Percentiles rank a stretch among this genome's conserved stretches.
These are phyloP conservation scores for Aspergillus homomorphus DNA, from an alignment of 495 filamentous ascomycete species.

Conservation along the genomic window DNA sequence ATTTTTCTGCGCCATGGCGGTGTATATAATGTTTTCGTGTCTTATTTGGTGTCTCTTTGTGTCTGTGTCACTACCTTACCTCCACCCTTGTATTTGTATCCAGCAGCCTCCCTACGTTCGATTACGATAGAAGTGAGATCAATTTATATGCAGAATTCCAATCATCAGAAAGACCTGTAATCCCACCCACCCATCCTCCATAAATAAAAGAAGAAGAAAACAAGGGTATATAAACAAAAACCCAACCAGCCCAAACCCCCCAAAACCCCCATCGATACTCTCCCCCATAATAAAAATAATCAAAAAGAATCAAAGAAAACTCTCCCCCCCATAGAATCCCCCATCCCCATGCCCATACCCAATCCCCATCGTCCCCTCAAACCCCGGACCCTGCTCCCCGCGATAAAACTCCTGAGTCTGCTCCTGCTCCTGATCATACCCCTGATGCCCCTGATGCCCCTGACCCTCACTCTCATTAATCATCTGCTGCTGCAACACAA, in stretches of 20 bases:
- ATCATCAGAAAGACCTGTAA: slow-evolving; percentile 2
- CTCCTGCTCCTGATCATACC: slow-evolving; percentile 16
- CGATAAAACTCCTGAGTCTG: slow-evolving; percentile 24
- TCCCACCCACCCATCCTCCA: slow-evolving; percentile 7
- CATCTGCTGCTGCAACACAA: slow-evolving; percentile 96
- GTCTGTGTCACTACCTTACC: slow-evolving; percentile 27
- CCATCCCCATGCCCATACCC: background rate
- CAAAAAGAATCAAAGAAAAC: no score
- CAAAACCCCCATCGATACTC: background rate
- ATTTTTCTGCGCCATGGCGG: slow-evolving; percentile 23
- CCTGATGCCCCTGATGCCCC: slow-evolving; percentile 25
- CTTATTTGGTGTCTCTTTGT: slow-evolving; percentile 21
- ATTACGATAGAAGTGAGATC: slow-evolving; percentile 4
- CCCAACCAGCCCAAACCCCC: no score
- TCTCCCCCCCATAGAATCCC: no score
- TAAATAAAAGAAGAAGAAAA: slow-evolving; percentile 15
- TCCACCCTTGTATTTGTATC: slow-evolving; percentile 17
- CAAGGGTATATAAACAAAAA: slow-evolving; percentile 10
- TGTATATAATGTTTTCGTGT: slow-evolving; percentile 39
- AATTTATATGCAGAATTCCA: background rate
- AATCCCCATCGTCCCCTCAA: slow-evolving; percentile 26
- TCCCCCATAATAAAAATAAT: background rate
- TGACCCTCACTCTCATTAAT: slow-evolving; percentile 55
- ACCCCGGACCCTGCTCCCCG: slow-evolving; percentile 34
- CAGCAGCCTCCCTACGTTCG: slow-evolving; percentile 14